These are phyloP conservation scores for Yamadazyma blattariae DNA, from an alignment of 1,139 yeast species.

Conservation along the genomic window DNA sequence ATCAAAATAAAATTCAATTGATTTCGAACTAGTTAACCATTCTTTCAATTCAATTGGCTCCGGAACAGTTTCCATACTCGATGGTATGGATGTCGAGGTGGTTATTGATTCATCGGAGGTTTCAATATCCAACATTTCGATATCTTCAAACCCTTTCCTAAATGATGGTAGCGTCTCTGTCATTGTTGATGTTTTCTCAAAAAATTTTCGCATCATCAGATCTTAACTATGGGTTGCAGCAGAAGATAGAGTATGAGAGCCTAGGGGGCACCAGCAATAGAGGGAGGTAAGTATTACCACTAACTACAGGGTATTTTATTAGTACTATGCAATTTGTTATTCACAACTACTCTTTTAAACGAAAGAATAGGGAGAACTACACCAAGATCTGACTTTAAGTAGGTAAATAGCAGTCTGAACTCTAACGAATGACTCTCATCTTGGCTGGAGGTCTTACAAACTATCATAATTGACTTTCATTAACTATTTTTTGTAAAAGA, in stretches of 20 bases:
- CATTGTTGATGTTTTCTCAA: neutral
- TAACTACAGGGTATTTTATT: too few relatives aligned
- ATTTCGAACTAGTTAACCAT: slow-evolving; percentile 31
- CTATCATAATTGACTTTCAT: too few relatives aligned
- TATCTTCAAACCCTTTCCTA: slow-evolving; percentile 30
- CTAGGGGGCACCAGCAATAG: too few relatives aligned
- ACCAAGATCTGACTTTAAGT: too few relatives aligned
- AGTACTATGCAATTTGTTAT: too few relatives aligned
- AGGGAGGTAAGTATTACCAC: too few relatives aligned
- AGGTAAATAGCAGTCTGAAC: too few relatives aligned
- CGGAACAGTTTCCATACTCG: slow-evolving; percentile 10
- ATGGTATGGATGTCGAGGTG: slow-evolving; percentile 18
- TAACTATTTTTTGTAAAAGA: slow-evolving; percentile 14
- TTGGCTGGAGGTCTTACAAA: too few relatives aligned
- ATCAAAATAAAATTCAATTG: slow-evolving; percentile 33
- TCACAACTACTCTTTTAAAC: too few relatives aligned
- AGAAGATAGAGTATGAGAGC: neutral
- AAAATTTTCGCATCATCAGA: slow-evolving; percentile 6
- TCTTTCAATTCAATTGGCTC: slow-evolving; percentile 28
- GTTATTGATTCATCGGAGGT: slow-evolving; percentile 30
- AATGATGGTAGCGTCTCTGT: neutral
- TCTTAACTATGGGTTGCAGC: too few relatives aligned
- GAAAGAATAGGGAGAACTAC: too few relatives aligned
- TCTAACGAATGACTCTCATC: too few relatives aligned
- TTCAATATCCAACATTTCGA: slow-evolving; percentile 47